phyloP scores from a whole-genome alignment of 2,329 filamentous ascomycete genomes.

The Setomelanomma holmii region DNA sequence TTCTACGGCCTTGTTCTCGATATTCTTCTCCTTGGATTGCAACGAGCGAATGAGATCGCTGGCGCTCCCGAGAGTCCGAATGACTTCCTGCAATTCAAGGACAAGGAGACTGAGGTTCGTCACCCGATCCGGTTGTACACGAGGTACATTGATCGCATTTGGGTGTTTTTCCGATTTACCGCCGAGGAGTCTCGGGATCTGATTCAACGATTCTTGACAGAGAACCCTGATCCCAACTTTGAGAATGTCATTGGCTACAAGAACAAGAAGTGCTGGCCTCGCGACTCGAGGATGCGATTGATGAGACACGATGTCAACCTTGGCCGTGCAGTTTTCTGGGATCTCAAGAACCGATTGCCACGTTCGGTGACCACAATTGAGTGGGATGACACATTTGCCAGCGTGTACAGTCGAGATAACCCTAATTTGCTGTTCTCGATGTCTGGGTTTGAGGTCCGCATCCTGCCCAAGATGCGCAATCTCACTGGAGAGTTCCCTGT shows the following conservation, averaged over 20 bases:
- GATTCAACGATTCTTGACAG: conserved; percentile 96
- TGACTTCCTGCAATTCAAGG: conserved; percentile 96
- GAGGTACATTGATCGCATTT: conserved; percentile 96
- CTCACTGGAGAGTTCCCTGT: conserved; percentile 95
- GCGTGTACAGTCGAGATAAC: conserved; percentile 97
- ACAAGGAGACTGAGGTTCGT: conserved; percentile 87
- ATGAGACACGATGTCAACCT: conserved; percentile 99
- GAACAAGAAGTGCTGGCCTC: conserved; percentile 99
- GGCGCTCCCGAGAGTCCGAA: conserved; percentile 93
- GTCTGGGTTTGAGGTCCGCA: conserved; percentile 96
- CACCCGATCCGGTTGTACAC: conserved; percentile 98
- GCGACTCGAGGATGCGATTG: conserved; percentile 94
- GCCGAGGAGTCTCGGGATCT: conserved; percentile 94
- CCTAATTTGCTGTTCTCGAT: conserved; percentile 97
- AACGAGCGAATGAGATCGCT: conserved; percentile 97
- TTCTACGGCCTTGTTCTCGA: conserved; percentile 97
- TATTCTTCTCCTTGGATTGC: conserved; percentile 86
- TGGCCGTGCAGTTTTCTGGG: conserved; percentile 97
- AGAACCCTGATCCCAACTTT: conserved; percentile 98
- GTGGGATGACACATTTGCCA: conserved; percentile 98
- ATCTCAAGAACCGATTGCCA: conserved; percentile 94
- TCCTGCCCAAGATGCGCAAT: conserved; percentile 93
- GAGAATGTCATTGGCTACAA: conserved; percentile 99
- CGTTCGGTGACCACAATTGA: conserved; percentile 96
- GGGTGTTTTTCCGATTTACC: conserved; percentile 94